A percentile compares a stretch with the other conserved stretches of the same genome.
Conservation (phyloP, 2,329 filamentous ascomycete species). For the Trichoderma hamatum region DNA sequence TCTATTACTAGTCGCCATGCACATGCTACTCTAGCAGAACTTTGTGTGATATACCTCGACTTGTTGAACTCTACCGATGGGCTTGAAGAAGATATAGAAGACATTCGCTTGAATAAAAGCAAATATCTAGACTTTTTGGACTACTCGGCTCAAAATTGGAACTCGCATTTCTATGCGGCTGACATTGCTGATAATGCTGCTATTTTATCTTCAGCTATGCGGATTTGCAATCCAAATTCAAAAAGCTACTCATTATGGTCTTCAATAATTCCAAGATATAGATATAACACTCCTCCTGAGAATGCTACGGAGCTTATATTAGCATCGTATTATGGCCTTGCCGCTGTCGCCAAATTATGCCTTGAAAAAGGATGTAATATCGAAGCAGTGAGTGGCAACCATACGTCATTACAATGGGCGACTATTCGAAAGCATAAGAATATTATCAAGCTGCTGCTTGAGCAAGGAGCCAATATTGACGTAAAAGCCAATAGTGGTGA, state of each 20-base stretch:
- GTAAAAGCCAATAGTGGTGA: background rate
- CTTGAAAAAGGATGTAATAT: background rate
- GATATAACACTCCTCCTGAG: background rate
- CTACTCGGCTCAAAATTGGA: background rate
- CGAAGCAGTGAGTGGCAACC: background rate
- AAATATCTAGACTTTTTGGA: background rate
- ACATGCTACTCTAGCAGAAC: slow-evolving; percentile 31
- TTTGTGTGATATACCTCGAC: slow-evolving; percentile 32
- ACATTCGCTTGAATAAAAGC: background rate
- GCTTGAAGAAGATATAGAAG: background rate
- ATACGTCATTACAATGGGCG: background rate
- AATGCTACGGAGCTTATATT: background rate
- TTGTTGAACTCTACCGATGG: slow-evolving; percentile 24
- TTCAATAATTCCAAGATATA: background rate
- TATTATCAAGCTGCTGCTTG: slow-evolving; percentile 9
- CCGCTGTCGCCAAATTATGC: background rate
- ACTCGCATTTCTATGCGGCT: background rate
- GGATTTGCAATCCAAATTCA: background rate
- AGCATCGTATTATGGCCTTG: background rate
- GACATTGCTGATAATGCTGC: background rate
- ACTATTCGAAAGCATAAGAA: background rate
- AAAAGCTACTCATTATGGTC: background rate
- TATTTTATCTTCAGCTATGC: background rate
- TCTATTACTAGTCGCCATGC: slow-evolving; percentile 31
- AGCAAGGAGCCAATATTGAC: slow-evolving; percentile 10